Conservation (phyloP, 371 early-diverging fungal genomes). For the Mucor racemosus region DNA sequence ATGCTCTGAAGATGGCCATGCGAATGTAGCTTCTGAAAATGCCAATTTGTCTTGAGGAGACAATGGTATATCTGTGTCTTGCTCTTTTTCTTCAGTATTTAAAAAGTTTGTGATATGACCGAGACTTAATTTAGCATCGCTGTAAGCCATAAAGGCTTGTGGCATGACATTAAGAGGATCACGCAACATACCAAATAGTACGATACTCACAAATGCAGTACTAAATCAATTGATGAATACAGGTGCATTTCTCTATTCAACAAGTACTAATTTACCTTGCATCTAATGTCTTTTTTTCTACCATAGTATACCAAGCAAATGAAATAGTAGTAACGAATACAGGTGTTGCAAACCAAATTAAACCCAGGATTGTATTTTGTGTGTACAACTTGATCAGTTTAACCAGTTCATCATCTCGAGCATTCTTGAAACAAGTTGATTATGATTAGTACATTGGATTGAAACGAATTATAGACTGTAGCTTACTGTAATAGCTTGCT, state of each 20-base stretch:
- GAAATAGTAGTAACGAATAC: slow-evolving; percentile 69
- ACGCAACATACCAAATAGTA: slow-evolving; percentile 65
- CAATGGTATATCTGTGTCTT: slow-evolving; percentile 1
- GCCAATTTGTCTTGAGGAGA: slow-evolving; percentile 2
- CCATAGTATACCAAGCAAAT: slow-evolving; percentile 68
- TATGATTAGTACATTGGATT: neutral
- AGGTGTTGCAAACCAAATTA: slow-evolving; percentile 74
- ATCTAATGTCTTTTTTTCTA: slow-evolving; percentile 64
- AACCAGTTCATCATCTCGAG: slow-evolving; percentile 62
- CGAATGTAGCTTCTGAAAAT: slow-evolving; percentile 23
- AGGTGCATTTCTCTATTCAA: no score
- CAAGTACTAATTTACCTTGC: slow-evolving; percentile 43
- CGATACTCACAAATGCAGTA: slow-evolving; percentile 70
- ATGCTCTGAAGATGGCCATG: slow-evolving; percentile 25
- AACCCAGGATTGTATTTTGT: slow-evolving; percentile 59
- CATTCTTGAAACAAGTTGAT: slow-evolving; percentile 29
- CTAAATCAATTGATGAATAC: slow-evolving; percentile 14
- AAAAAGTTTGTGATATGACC: slow-evolving; percentile 60
- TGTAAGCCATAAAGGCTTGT: slow-evolving; percentile 62
- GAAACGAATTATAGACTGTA: neutral
- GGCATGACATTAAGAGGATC: slow-evolving; percentile 69
- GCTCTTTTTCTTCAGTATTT: slow-evolving; percentile 30
- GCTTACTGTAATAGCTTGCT: slow-evolving; percentile 54
- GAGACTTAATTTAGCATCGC: slow-evolving; percentile 61
- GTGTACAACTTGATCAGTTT: slow-evolving; percentile 60